Evolutionary conservation across 495 filamentous ascomycete species (phyloP).

Genomic region (Geopyxis carbonaria): DNA sequence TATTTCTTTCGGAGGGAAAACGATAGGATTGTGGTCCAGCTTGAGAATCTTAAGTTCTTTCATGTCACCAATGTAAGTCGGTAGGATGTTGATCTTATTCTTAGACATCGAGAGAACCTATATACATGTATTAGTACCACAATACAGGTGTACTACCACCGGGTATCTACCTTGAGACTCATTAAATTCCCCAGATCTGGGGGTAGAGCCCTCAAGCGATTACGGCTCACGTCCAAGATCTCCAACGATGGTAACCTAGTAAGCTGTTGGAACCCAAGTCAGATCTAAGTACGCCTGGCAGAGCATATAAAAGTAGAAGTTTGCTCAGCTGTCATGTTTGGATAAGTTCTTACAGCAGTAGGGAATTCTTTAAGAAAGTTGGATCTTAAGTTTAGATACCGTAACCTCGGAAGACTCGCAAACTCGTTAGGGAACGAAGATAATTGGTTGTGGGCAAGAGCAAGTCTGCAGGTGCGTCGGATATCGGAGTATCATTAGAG

Average conservation of each 20-base stretch:
- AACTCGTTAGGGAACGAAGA: constrained; percentile 63
- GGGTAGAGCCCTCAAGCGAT: constrained; percentile 61
- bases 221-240: constrained; percentile 79
- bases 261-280: constrained; percentile 25
- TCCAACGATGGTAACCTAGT: constrained; percentile 68
- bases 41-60: constrained; percentile 72
- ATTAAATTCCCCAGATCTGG: constrained; percentile 60
- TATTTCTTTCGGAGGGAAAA: constrained; percentile 47
- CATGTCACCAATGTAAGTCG: constrained; percentile 73
- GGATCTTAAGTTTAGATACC: constrained; percentile 84
- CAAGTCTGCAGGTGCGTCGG: constrained; percentile 40
- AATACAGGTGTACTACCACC: constrained; percentile 4
- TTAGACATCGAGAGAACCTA: constrained; percentile 62
- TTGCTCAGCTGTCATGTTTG: neutral
- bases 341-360: constrained; percentile 43
- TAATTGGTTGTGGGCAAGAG: constrained; percentile 75
- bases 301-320: too few relatives aligned
- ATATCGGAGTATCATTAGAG: constrained; percentile 1
- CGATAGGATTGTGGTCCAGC: constrained; percentile 67
- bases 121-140: neutral
- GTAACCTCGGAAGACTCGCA: constrained; percentile 68
- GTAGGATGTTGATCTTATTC: constrained; percentile 71
- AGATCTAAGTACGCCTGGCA: constrained; percentile 6
- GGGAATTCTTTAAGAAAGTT: constrained; percentile 84
- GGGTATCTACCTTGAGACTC: constrained; percentile 30